These are phyloP conservation scores for Thelonectria blattea DNA, from an alignment of 2,329 filamentous ascomycete species.

Conservation along the genomic window DNA sequence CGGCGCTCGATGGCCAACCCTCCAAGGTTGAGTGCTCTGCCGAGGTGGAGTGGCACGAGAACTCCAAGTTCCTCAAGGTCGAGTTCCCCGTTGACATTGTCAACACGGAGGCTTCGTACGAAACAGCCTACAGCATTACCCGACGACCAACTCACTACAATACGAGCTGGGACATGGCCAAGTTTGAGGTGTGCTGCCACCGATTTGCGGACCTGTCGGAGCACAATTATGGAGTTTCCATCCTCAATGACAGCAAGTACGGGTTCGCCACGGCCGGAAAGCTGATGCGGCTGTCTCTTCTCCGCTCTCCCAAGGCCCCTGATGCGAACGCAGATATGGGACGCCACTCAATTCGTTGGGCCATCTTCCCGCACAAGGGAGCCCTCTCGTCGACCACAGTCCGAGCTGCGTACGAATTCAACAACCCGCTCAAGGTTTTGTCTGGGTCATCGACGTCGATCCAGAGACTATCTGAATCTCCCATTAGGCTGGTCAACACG, in stretches of 20 bases:
- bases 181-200: constrained; percentile 96
- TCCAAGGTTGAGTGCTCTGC: constrained; percentile 79
- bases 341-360: constrained; percentile 84
- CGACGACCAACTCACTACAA: constrained; percentile 96
- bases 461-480: constrained; percentile 41
- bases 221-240: constrained; percentile 85
- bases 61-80: constrained; percentile 97
- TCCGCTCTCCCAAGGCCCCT: constrained; percentile 89
- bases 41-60: constrained; percentile 96
- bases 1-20: constrained; percentile 62
- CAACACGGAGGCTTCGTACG: constrained; percentile 92
- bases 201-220: constrained; percentile 93
- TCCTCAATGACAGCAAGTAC: constrained; percentile 95
- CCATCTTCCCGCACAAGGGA: constrained; percentile 84
- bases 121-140: constrained; percentile 91
- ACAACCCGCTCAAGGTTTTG: constrained; percentile 69
- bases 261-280: constrained; percentile 91
- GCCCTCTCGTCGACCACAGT: constrained; percentile 75
- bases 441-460: constrained; percentile 39
- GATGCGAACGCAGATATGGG: constrained; percentile 97
- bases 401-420: constrained; percentile 87
- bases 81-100: constrained; percentile 93
- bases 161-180: constrained; percentile 96
- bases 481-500: constrained; percentile 71
- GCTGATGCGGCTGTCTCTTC: constrained; percentile 85